A percentile compares a stretch with the other conserved stretches of the same genome.
Conservation (phyloP, 73 alveolate genomes). For the Stentor coeruleus region DNA sequence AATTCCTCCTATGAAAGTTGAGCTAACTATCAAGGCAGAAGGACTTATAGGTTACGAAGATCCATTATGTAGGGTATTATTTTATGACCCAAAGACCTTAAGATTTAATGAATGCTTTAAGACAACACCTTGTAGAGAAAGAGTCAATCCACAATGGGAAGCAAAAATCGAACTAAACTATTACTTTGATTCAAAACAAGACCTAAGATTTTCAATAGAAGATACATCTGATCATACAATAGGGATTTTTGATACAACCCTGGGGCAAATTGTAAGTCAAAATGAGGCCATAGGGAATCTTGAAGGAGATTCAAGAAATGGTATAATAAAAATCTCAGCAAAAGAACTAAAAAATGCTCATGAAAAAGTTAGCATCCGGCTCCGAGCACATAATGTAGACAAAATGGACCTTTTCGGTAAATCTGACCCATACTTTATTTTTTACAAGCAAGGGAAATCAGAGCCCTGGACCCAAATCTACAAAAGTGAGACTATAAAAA, state of each 20-base stretch:
- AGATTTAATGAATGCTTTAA: too few species aligned
- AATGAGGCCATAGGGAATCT: not conserved
- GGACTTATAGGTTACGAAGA: too few species aligned
- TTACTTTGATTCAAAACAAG: too few species aligned
- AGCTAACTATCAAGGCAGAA: too few species aligned
- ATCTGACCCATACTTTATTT: slow-evolving; percentile 21
- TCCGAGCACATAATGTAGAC: not conserved
- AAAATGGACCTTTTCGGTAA: not conserved
- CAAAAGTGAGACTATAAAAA: slow-evolving; percentile 33
- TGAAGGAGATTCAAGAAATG: not conserved
- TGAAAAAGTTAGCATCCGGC: not conserved
- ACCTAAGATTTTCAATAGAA: too few species aligned
- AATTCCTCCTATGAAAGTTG: too few species aligned
- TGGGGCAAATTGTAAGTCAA: not conserved
- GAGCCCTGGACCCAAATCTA: not conserved
- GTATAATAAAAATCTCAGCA: not conserved
- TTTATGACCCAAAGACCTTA: too few species aligned
- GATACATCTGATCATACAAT: too few species aligned
- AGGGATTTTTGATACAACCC: not conserved
- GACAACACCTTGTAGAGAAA: too few species aligned
- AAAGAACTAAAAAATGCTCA: not conserved
- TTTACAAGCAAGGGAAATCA: not conserved
- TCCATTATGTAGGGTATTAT: too few species aligned
- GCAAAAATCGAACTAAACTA: too few species aligned
- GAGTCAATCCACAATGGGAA: too few species aligned